Evolutionary conservation across 225 moss, liverwort and hornwort genomes (phyloP), one percentile per base, ranked within the genome.

Genomic region (Straminergon stramineum): DNA sequence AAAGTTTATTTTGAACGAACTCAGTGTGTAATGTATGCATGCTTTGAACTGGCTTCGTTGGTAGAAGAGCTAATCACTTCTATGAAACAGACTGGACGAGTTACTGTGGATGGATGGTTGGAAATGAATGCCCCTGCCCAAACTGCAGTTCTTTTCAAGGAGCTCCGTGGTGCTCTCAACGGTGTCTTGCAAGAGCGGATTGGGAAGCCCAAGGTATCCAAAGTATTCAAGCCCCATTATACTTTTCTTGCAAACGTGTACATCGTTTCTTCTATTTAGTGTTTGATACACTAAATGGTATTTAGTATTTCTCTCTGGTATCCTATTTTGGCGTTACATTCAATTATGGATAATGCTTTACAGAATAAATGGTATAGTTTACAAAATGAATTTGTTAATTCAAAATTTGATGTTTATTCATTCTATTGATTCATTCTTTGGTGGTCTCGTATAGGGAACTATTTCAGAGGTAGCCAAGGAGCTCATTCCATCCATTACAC

Each of bases 41-140:
- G 89, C 28, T 80, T 75, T 86, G 61, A 74, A 58, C 30, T 81
- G 62, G 53, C 80, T 66, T 69, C 58, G 6, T 89, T 55, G 35
- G 15, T 57, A 51, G 70, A 51, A 69, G 68, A 86, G 75, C 73
- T 89, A 83, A 89, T 65, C 27, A 60, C 76, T 57, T 43, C 11
- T 84, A 62, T 91, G 80, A 43, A 79, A 88, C 95, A 99, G 99
- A 97, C 97, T 17, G 99, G 97, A 62, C 94, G 96, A 90, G 99
- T 97, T 60, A 97, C 95, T 66, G 99, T 99, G 55, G 99, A 99
- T 92, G 92, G 93, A 87, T 99, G 99, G 99, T 93, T 99, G 88
- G 96, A 99, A 91, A 99, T 99, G 99, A 97, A 97, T 88, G 96
- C 96, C 55, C 97, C 99, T 88, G 97, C 99, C 43, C 99, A 99